Percentiles rank a stretch among this genome's conserved stretches.
Conservation (phyloP, 2,329 filamentous ascomycete species). For the Zymoseptoria crescenta region DNA sequence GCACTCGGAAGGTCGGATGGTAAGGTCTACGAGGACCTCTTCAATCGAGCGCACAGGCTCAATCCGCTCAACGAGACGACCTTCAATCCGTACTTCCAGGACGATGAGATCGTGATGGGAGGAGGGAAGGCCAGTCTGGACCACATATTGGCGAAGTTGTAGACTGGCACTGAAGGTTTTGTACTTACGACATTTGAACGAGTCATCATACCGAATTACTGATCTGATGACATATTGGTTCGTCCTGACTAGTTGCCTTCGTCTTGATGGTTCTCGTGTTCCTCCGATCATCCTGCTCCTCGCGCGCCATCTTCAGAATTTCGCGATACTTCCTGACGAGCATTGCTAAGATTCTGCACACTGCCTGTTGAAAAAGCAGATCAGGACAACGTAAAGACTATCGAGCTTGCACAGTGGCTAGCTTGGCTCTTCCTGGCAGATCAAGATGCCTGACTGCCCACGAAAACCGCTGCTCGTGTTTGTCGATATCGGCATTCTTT, state of each 20-base stretch:
- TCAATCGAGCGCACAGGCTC: constrained; percentile 42
- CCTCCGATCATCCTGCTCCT: no score
- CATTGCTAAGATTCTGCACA: not conserved
- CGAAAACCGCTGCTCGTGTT: no score
- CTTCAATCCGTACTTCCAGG: constrained; percentile 44
- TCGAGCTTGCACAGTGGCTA: not conserved
- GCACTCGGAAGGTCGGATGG: constrained; percentile 46
- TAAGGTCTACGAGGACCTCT: constrained; percentile 48
- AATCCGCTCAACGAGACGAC: constrained; percentile 46
- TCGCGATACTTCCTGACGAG: not conserved
- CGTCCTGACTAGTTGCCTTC: not conserved
- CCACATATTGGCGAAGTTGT: constrained; percentile 27
- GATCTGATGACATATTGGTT: not conserved
- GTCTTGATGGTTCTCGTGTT: not conserved
- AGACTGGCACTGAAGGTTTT: not conserved
- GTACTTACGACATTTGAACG: not conserved
- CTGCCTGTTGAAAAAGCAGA: no score
- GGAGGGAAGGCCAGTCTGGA: constrained; percentile 28
- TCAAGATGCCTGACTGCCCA: no score
- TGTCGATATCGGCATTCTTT: no score
- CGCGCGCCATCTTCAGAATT: no score
- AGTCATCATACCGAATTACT: not conserved
- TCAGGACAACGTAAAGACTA: not conserved
- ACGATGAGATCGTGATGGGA: constrained; percentile 43
- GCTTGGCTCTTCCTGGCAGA: no score